A percentile compares a stretch with the other conserved stretches of the same genome.
Conservation (phyloP, 2,329 filamentous ascomycete species). For the Samsoniella hepiali region DNA sequence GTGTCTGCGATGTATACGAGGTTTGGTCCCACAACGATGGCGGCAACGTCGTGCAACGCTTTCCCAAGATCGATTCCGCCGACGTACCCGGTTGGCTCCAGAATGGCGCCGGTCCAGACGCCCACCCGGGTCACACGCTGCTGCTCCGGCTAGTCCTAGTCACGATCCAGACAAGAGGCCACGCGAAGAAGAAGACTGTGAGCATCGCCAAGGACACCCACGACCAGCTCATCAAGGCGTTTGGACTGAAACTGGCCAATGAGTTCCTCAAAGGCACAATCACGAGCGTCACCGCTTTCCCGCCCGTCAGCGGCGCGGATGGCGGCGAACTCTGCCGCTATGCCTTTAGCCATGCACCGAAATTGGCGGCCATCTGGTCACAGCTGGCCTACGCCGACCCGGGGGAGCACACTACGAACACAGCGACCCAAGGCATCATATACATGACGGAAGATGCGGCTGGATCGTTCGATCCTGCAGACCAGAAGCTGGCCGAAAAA, state of each 20-base stretch:
- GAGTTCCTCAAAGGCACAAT: slow-evolving; percentile 34
- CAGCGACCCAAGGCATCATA: slow-evolving; percentile 32
- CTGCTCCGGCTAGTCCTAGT: slow-evolving; percentile 7
- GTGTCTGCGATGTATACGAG: slow-evolving; percentile 7
- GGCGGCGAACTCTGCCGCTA: slow-evolving; percentile 25
- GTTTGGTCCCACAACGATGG: slow-evolving; percentile 7
- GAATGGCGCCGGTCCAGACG: neutral
- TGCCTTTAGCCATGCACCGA: slow-evolving; percentile 37
- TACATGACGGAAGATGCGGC: slow-evolving; percentile 25
- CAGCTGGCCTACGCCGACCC: slow-evolving; percentile 23
- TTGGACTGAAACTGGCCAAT: slow-evolving; percentile 32
- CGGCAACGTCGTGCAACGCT: neutral
- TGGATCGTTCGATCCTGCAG: slow-evolving; percentile 25
- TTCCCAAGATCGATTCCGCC: neutral
- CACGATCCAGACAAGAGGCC: neutral
- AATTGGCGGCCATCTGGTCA: slow-evolving; percentile 38
- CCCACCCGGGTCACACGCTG: slow-evolving; percentile 10
- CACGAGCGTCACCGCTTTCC: slow-evolving; percentile 29
- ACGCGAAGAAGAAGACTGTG: slow-evolving; percentile 17
- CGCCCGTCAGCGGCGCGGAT: slow-evolving; percentile 23
- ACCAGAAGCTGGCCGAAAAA: neutral
- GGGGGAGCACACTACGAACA: neutral
- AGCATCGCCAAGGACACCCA: slow-evolving; percentile 19
- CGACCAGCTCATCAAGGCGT: slow-evolving; percentile 26
- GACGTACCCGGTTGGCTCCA: neutral